These are phyloP conservation scores for Fomitopsis betulina DNA, from an alignment of 1,284 basidiomycete genomes.

Conservation along the genomic window DNA sequence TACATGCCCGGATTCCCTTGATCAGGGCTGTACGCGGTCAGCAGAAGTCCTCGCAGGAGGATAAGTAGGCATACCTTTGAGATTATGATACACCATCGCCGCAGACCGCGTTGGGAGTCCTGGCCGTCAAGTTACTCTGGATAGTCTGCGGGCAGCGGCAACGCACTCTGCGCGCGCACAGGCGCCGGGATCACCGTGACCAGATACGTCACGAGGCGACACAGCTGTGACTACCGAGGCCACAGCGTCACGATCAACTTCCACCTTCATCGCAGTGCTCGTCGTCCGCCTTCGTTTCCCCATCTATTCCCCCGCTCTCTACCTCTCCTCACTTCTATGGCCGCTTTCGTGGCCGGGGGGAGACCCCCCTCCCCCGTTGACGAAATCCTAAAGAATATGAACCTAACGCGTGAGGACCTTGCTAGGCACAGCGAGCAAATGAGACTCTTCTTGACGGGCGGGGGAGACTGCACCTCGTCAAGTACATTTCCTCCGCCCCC, in stretches of 20 bases:
- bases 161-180: not conserved
- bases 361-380: slow-evolving; percentile 50
- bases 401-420: slow-evolving; percentile 69
- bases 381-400: slow-evolving; percentile 58
- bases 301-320: slow-evolving; percentile 4
- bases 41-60: not conserved
- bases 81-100: slow-evolving; percentile 82
- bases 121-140: slow-evolving; percentile 7
- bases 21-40: slow-evolving; percentile 66
- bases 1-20: slow-evolving; percentile 92
- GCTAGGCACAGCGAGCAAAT: slow-evolving; percentile 63
- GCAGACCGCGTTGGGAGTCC: slow-evolving; percentile 3
- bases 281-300: not conserved
- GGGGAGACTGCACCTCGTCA: slow-evolving; percentile 27
- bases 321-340: not conserved
- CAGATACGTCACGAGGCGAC: not conserved
- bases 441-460: slow-evolving; percentile 64
- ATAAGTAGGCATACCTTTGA: slow-evolving; percentile 60
- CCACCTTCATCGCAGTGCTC: not conserved
- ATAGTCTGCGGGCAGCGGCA: not conserved
- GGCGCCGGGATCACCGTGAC: not conserved
- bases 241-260: not conserved
- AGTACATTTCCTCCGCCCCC: slow-evolving; percentile 39
- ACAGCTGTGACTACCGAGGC: not conserved
- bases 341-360: slow-evolving; percentile 10